Percentiles rank a stretch among this genome's conserved stretches.
These are phyloP conservation scores for Pseudofabraea citricarpa DNA, from an alignment of 2,329 filamentous ascomycete species.

Conservation along the genomic window DNA sequence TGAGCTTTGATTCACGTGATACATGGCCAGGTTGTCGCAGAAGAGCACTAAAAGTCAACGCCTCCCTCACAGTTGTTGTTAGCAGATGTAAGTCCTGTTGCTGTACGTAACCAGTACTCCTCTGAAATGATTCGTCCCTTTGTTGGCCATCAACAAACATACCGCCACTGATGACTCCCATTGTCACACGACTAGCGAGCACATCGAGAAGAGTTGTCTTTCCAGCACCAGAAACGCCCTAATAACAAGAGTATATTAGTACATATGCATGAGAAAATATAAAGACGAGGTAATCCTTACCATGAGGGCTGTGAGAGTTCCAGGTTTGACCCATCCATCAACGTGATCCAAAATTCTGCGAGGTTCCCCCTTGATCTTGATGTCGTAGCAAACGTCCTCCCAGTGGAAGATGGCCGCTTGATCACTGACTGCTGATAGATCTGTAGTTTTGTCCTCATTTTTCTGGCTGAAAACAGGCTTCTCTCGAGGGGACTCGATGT, in stretches of 20 bases:
- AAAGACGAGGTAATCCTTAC: background rate
- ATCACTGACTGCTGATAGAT: slow-evolving; percentile 10
- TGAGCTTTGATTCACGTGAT: slow-evolving; percentile 70
- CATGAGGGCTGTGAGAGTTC: slow-evolving; percentile 63
- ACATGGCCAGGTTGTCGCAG: slow-evolving; percentile 75
- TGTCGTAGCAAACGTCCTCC: slow-evolving; percentile 59
- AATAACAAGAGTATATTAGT: slow-evolving; percentile 59
- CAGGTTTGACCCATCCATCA: slow-evolving; percentile 66
- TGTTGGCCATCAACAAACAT: slow-evolving; percentile 65
- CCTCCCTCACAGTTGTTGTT: slow-evolving; percentile 81
- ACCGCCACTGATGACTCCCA: slow-evolving; percentile 83
- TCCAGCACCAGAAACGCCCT: slow-evolving; percentile 58
- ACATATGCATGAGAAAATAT: slow-evolving; percentile 26
- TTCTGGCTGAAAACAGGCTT: background rate
- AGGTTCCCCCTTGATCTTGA: slow-evolving; percentile 56
- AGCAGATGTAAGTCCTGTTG: slow-evolving; percentile 85
- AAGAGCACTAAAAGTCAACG: slow-evolving; percentile 75
- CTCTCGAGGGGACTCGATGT: background rate
- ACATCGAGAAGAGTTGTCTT: slow-evolving; percentile 87
- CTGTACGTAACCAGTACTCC: slow-evolving; percentile 85
- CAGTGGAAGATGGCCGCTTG: slow-evolving; percentile 24
- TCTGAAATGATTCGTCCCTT: slow-evolving; percentile 77
- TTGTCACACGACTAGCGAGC: slow-evolving; percentile 76
- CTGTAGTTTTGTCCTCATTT: slow-evolving; percentile 38
- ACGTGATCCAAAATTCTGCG: slow-evolving; percentile 63